Evolutionary conservation across 768 basidiomycete species (phyloP), one percentile per base, ranked within the genome.

Genomic region (button mushroom (Agaricus bisporus)): DNA sequence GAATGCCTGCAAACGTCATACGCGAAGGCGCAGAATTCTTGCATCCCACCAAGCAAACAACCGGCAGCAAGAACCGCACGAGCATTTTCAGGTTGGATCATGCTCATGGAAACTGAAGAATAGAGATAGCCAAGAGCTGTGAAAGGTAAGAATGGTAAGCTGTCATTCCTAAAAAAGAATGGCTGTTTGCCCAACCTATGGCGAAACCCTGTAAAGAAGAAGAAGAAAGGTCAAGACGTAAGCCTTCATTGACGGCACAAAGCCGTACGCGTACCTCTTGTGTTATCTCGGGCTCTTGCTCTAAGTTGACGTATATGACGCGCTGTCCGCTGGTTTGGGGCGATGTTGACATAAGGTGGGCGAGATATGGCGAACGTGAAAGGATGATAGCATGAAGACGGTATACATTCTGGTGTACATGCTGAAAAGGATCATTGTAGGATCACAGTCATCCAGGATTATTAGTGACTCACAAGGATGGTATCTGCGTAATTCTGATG

Each of bases 361-460:
- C 88, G 63, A 95, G 80, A 70, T 83, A 89, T 36, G 93, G 91
- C 29, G 91, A 93, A 49, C 86, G 85, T 56, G 91, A 89, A 57
- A 95, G 76, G 59, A 94, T 85, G 68, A 95, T 87, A 58, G 86
- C 82, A 71, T 93, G 88, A 35, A 91, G 79, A 51, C 82, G 81
- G 68, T 90, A 91, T 56, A 76, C 73, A 68, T 80, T 80, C 75
- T 85, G 81, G 64, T 83, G 80, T 53, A 87, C 82, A 72, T 87
- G 86, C 86, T 90, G 63, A 37, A 55, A 47, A 28, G 56, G 45
- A 50, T 49, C 35, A 55, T 53, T 48, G 36, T 47, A 48, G 49
- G 44, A 48, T 25, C 22, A 45, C 32, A 22, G 41, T 39, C 38
- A 25, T 41, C 43, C 7, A 53, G 41, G 48, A 37, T 17, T 41